Base-by-base conservation (phyloP, 371 early-diverging fungal species). In the Sporodiniella umbellata region DNA sequence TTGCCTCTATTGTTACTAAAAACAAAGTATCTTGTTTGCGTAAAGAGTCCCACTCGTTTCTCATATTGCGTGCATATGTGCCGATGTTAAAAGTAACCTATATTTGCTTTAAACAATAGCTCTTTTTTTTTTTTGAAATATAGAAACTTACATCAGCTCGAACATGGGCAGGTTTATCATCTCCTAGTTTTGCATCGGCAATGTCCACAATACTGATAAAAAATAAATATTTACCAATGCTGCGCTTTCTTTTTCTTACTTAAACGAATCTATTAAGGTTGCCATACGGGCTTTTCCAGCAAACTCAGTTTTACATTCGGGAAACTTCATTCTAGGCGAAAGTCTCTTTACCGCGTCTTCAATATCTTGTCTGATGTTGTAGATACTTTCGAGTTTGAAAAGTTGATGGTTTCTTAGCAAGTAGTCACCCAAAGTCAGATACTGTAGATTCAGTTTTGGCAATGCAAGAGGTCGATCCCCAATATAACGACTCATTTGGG, bases 261-360 rank as follows among this genome's bases (percentile, higher is more conserved):
- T 69, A 38, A 88, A 70, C 28, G 65, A 51, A 5, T 81, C 77
- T 21, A 96, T 75, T 0, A 84, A 81, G 14, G 83, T 56, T 1
- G 92, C 99, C 88, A 94, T 96, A 38, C 95, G 72, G 2, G 94
- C 86, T 93, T 95, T 95, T 25, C 99, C 98, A 2, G 75, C 71
- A 70, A 96, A 96, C 28, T 78, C 83, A 6, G 82, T 84, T 8
- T 63, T 66, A 18, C 73, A 56, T 12, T 86, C 87, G 4, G 83
- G 79, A 33, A 80, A 79, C 1, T 73, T 78, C 19, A 72, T 53
- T 2, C 78, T 65, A 3, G 98, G 96, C 8, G 80, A 72, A 31
- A 98, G 62, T 17, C 96, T 79, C 23, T 77, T 75, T 0, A 94
- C 87, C 0, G 85, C 93, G 55, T 96, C 96, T 54, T 91, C 87